A percentile compares a stretch with the other conserved stretches of the same genome.
Conservation (phyloP, 176 grass and related monocot genomes). For the Dactylis glomerata region DNA sequence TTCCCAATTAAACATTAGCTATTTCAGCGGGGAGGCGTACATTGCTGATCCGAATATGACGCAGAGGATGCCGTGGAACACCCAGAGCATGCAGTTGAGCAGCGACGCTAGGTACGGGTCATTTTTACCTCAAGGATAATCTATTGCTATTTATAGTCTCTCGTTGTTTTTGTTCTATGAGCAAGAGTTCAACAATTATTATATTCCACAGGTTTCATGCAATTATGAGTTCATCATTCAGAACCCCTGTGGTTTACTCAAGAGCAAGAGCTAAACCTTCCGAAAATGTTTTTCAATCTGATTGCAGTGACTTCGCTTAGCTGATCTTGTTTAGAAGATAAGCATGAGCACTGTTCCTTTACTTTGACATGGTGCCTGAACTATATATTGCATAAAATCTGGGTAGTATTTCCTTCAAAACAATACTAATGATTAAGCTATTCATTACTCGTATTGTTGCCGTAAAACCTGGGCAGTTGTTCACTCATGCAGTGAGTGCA, state of each 20-base stretch:
- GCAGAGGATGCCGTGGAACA: no score
- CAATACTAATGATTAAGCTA: not conserved
- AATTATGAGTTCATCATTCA: not conserved
- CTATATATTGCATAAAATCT: not conserved
- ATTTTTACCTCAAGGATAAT: conserved; percentile 1
- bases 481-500: not conserved
- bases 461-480: not conserved
- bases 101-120: no score
- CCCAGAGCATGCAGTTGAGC: no score
- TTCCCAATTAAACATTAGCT: no score
- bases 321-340: not conserved
- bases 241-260: not conserved
- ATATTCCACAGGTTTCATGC: not conserved
- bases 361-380: not conserved
- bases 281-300: not conserved
- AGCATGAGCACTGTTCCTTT: not conserved
- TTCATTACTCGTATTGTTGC: not conserved
- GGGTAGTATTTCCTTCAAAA: not conserved
- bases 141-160: not conserved
- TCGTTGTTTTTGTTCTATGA: not conserved
- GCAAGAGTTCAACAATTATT: not conserved
- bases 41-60: no score
- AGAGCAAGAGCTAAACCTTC: not conserved
- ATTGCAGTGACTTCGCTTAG: no score
- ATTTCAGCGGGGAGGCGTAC: no score